Conservation (phyloP, 2,329 filamentous ascomycete genomes). For the Blumeriella jaapii region DNA sequence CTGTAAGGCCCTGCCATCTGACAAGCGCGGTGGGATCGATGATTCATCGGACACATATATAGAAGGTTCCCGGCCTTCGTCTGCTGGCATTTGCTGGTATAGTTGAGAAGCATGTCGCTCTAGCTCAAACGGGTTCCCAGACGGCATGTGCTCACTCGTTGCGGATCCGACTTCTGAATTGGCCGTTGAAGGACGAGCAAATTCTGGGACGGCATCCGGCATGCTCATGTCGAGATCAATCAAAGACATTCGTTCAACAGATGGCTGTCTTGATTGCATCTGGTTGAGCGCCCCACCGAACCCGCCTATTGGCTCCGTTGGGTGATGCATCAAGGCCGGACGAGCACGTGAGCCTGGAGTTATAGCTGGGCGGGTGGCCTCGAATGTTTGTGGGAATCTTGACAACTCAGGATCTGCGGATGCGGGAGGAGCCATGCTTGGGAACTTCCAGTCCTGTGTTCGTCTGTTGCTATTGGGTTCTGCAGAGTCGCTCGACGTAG, state of each 20-base stretch:
- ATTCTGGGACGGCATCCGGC: slow-evolving; percentile 31
- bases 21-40: slow-evolving; percentile 30
- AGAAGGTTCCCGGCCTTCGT: slow-evolving; percentile 17
- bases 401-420: slow-evolving; percentile 43
- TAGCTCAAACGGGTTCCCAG: slow-evolving; percentile 48
- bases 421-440: slow-evolving; percentile 39
- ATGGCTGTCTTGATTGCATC: slow-evolving; percentile 9
- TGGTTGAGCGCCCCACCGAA: slow-evolving; percentile 15
- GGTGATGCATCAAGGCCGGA: slow-evolving; percentile 38
- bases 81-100: slow-evolving; percentile 31
- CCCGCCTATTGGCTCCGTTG: slow-evolving; percentile 36
- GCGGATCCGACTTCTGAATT: slow-evolving; percentile 33
- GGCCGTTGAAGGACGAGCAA: slow-evolving; percentile 23
- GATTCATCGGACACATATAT: slow-evolving; percentile 52
- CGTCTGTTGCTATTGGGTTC: slow-evolving; percentile 40
- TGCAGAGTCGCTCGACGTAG: slow-evolving; percentile 46
- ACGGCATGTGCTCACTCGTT: slow-evolving; percentile 41
- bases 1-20: slow-evolving; percentile 13
- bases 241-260: slow-evolving; percentile 26
- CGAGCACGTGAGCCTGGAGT: slow-evolving; percentile 28
- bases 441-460: slow-evolving; percentile 48
- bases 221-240: slow-evolving; percentile 45
- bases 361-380: slow-evolving; percentile 17
- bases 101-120: slow-evolving; percentile 51
- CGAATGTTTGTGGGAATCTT: slow-evolving; percentile 34